These are phyloP conservation scores for Sarcomyxa edulis DNA, from an alignment of 768 basidiomycete species.

Conservation along the genomic window DNA sequence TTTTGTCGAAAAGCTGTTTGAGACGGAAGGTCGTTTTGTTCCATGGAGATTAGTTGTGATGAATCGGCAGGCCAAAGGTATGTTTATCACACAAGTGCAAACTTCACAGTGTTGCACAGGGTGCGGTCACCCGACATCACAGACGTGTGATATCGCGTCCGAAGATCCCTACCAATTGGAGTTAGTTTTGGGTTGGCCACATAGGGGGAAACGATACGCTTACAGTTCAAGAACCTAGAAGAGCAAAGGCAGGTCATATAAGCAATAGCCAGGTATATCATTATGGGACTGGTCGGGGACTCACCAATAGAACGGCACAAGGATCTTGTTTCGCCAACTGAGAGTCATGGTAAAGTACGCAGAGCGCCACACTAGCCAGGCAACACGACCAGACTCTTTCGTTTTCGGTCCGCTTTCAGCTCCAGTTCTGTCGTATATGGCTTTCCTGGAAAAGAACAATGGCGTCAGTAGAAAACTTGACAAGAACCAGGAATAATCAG, in stretches of 20 bases:
- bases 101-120: no score
- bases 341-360: conserved; percentile 79
- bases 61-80: no score
- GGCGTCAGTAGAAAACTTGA: neutral
- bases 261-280: no score
- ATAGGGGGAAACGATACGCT: conserved; percentile 16
- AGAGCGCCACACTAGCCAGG: conserved; percentile 78
- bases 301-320: no score
- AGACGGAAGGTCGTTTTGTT: no score
- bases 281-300: no score
- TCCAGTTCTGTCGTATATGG: conserved; percentile 65
- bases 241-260: no score
- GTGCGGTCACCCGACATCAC: no score
- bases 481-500: conserved; percentile 1
- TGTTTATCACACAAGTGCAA: no score
- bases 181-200: conserved; percentile 10
- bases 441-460: conserved; percentile 46
- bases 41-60: no score
- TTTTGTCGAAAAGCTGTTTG: no score
- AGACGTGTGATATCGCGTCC: conserved; percentile 71
- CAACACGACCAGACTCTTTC: conserved; percentile 61
- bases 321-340: conserved; percentile 69
- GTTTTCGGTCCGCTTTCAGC: conserved; percentile 43
- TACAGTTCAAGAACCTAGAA: conserved; percentile 65
- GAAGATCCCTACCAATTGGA: conserved; percentile 52